Evolutionary conservation across 2,329 filamentous ascomycete species (phyloP).

Genomic region (Ophiostoma sp.): DNA sequence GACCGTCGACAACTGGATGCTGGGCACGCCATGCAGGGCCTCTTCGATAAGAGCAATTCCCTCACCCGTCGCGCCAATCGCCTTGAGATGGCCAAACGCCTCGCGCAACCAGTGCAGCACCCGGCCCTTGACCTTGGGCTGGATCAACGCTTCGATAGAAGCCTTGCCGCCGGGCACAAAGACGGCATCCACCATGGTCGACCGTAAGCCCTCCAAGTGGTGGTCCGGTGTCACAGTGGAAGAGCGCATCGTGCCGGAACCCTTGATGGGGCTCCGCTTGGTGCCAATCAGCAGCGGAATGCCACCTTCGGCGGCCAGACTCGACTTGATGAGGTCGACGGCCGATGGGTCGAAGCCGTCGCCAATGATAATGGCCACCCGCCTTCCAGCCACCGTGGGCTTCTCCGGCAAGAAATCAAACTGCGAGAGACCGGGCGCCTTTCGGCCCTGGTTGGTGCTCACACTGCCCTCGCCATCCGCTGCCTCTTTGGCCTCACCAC

Average conservation of each 20-base stretch:
- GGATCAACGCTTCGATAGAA: slow-evolving; percentile 61
- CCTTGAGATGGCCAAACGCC: slow-evolving; percentile 78
- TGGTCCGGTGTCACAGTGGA: slow-evolving; percentile 63
- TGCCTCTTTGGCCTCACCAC: neutral
- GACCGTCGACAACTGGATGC: neutral
- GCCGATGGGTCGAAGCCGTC: neutral
- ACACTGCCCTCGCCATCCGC: neutral
- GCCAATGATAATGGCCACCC: neutral
- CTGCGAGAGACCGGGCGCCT: neutral
- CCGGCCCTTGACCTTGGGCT: slow-evolving; percentile 58
- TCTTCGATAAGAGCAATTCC: slow-evolving; percentile 56
- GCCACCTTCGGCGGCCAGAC: neutral
- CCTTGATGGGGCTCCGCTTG: neutral
- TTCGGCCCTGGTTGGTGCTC: neutral
- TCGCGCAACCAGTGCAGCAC: slow-evolving; percentile 76
- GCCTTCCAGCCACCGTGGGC: neutral
- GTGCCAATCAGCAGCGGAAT: neutral
- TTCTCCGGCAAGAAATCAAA: neutral
- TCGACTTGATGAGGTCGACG: neutral
- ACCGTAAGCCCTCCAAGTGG: slow-evolving; percentile 76
- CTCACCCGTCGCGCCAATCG: slow-evolving; percentile 74
- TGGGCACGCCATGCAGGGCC: slow-evolving; percentile 3
- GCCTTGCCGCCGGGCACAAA: slow-evolving; percentile 73
- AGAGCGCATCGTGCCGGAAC: neutral
- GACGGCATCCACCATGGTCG: slow-evolving; percentile 77